These are phyloP conservation scores for Ananas comosus DNA, from an alignment of 176 grass and related monocot genomes.

Conservation along the genomic window DNA sequence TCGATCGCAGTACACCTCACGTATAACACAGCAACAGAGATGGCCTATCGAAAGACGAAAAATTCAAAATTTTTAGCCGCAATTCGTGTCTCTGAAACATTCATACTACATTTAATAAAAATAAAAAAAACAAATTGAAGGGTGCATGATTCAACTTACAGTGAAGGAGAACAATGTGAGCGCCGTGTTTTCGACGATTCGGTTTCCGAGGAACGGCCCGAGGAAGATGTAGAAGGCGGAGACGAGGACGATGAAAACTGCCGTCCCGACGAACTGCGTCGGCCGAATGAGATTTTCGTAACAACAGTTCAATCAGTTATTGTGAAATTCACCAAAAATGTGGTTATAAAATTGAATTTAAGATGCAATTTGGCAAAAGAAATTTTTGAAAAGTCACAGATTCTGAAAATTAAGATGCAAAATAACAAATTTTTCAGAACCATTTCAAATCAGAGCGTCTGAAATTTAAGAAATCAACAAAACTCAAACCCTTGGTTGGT, in stretches of 20 bases:
- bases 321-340: too few species aligned
- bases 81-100: too few species aligned
- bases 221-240: conserved; percentile 62
- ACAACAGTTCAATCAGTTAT: too few species aligned
- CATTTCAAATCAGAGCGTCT: too few species aligned
- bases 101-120: too few species aligned
- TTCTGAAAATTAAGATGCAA: too few species aligned
- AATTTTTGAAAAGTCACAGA: too few species aligned
- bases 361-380: too few species aligned
- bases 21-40: conserved; percentile 45
- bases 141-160: conserved; percentile 24
- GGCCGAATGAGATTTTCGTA: background rate
- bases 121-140: too few species aligned
- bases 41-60: conserved; percentile 24
- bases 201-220: conserved; percentile 60
- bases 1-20: conserved; percentile 69
- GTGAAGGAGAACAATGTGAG: conserved; percentile 56
- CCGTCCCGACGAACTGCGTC: conserved; percentile 59
- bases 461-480: too few species aligned
- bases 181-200: conserved; percentile 38
- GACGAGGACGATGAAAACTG: conserved; percentile 55
- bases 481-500: background rate
- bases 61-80: background rate
- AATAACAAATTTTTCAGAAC: too few species aligned
- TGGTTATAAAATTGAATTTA: too few species aligned